Evolutionary conservation across 1,284 basidiomycete species (phyloP), one percentile per base, ranked within the genome.

Genomic region (Ganoderma leucocontextum): DNA sequence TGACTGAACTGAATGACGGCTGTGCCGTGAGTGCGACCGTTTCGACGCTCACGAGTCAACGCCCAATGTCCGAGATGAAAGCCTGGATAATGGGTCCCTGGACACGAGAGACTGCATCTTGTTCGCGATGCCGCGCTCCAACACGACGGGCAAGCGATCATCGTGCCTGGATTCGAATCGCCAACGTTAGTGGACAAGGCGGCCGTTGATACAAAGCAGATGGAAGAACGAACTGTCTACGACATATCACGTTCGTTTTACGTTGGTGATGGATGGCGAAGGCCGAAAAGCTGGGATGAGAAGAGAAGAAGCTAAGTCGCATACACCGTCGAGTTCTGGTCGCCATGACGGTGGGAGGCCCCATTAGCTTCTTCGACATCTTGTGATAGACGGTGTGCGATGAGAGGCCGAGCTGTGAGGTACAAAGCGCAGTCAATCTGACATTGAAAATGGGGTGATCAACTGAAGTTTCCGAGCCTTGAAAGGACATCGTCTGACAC

Each of bases 1-100:
- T 60, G 61, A 65, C 63, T 60, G 61, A 63, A 58, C 47, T 38
- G 39, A 35, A 58, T 58, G 55, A 55, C 29, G 52, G 52, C 52
- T 33, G 52, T 55, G 52, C 52, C 29, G 52, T 55, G 52, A 55
- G 52, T 55, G 52, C 52, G 15, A 35, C 29, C 29, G 17, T 35
- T 9, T 55, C 52, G 15, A 55, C 29, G 52, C 52, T 55, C 52
- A 55, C 52, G 52, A 17, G 52, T 19, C 52, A 13, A 55, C 52
- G 52, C 29, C 52, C 52, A 55, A 55, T 55, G 52, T 55, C 52
- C 52, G 52, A 55, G 33, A 55, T 55, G 52, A 55, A 55, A 10
- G 52, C 15, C 52, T 55, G 17, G 52, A 55, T 55, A 55, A 10
- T 17, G 33, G 33, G 7, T 55, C 33, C 52, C 52, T 55, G 52